Evolutionary conservation across 176 grass and related monocot genomes (phyloP).

Genomic region (Oryza australiensis): DNA sequence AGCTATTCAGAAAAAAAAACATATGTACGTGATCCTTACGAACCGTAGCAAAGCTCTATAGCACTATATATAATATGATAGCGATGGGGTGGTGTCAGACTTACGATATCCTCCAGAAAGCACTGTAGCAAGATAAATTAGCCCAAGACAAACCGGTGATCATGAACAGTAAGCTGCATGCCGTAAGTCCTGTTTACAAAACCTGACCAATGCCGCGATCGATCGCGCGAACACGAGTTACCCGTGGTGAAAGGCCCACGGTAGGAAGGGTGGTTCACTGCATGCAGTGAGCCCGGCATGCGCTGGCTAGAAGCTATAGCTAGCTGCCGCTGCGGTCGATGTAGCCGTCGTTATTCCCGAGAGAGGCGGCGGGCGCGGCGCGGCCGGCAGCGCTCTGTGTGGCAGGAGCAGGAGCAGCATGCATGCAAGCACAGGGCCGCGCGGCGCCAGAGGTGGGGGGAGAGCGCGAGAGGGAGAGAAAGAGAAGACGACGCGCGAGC

Average conservation of each 20-base stretch:
- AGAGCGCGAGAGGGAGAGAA: neutral
- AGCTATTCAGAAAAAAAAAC: too few species aligned
- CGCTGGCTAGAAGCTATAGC: neutral
- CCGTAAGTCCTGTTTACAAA: neutral
- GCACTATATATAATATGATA: too few species aligned
- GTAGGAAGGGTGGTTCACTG: neutral
- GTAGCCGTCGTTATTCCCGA: conserved; percentile 50
- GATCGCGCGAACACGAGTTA: neutral
- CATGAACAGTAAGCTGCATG: neutral
- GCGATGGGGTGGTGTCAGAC: too few species aligned
- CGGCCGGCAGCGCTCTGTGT: neutral
- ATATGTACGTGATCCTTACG: too few species aligned
- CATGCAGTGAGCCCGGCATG: neutral
- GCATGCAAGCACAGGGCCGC: neutral
- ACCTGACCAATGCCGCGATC: neutral
- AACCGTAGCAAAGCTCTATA: too few species aligned
- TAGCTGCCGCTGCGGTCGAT: neutral
- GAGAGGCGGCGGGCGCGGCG: neutral
- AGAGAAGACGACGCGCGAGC: conserved; percentile 15
- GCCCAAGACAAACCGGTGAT: neutral
- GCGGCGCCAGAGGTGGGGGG: conserved; percentile 17
- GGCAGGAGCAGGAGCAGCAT: conserved; percentile 17
- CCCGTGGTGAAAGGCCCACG: conserved; percentile 14
- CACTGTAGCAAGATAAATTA: neutral
- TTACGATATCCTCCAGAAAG: neutral